Evolutionary conservation across 768 basidiomycete genomes (phyloP).

Genomic region (Calvatia gigantea): DNA sequence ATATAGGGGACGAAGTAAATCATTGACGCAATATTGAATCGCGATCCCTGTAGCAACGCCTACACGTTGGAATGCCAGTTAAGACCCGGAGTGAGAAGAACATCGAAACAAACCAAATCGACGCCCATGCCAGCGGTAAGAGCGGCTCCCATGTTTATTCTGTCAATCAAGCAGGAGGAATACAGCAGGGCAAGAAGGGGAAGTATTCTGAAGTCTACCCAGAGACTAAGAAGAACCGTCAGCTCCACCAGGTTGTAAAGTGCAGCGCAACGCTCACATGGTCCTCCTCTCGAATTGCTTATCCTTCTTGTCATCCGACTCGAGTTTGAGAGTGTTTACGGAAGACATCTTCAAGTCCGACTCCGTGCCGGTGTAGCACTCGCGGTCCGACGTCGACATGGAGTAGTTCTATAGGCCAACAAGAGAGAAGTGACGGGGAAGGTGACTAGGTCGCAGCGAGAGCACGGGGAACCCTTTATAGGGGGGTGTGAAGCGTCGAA

Average conservation of each 20-base stretch:
- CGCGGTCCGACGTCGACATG: slow-evolving; percentile 7
- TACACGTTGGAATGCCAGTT: slow-evolving; percentile 10
- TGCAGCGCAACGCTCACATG: slow-evolving; percentile 23
- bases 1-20: slow-evolving; percentile 45
- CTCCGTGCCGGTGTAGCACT: slow-evolving; percentile 1
- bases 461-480: slow-evolving; percentile 5
- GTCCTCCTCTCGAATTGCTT: slow-evolving; percentile 31
- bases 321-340: slow-evolving; percentile 10
- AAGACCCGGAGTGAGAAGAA: not conserved
- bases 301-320: not conserved
- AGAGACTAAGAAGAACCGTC: slow-evolving; percentile 26
- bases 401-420: not conserved
- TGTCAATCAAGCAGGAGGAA: slow-evolving; percentile 40
- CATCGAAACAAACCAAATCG: slow-evolving; percentile 26
- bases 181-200: slow-evolving; percentile 39
- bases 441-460: not conserved
- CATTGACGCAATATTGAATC: slow-evolving; percentile 40
- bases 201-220: slow-evolving; percentile 38
- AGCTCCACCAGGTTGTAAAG: not conserved
- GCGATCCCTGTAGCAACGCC: slow-evolving; percentile 29
- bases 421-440: not conserved
- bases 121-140: slow-evolving; percentile 41
- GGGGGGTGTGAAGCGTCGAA: not conserved
- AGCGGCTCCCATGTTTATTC: slow-evolving; percentile 40
- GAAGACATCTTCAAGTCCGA: slow-evolving; percentile 5